Evolutionary conservation across 2,329 filamentous ascomycete genomes (phyloP), one percentile per base, ranked within the genome.

Genomic region (Colletotrichum cuscutae): DNA sequence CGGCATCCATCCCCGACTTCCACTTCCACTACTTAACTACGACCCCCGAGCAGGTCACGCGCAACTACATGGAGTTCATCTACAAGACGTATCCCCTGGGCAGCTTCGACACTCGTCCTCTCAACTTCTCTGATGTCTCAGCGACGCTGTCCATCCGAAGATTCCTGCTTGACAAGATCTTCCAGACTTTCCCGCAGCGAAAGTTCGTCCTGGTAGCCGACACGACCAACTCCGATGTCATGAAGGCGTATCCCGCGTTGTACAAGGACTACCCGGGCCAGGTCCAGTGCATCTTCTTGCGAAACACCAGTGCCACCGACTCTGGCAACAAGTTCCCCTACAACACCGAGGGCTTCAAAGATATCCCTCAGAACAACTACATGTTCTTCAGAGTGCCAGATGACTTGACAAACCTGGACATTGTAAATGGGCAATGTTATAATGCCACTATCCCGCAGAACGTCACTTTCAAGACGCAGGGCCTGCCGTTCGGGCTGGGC

Each of bases 11-110:
- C 15, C 88, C 89, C 0, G 88, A 94, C 77, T 86, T 91, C 74
- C 93, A 95, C 80, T 95, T 95, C 84, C 93, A 95, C 82, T 95
- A 95, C 82, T 86, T 95, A 24, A 95, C 93, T 0, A 95, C 93
- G 0, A 94, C 93, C 0, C 93, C 93, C 0, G 93, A 95, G 82
- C 93, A 95, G 80, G 88, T 91, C 5, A 94, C 93, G 0, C 86
- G 93, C 54, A 92, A 91, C 76, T 95, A 95, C 83, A 94, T 95
- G 92, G 88, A 93, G 72, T 92, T 93, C 81, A 95, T 95, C 80
- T 95, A 93, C 85, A 89, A 90, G 78, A 94, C 89, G 7, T 95
- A 95, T 79, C 94, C 94, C 0, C 88, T 91, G 15, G 94, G 94
- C 56, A 93, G 90, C 54, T 95, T 95, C 79, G 93, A 95, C 77